Evolutionary conservation across 345 rosid genomes (phyloP).

Genomic region (Populus alba): DNA sequence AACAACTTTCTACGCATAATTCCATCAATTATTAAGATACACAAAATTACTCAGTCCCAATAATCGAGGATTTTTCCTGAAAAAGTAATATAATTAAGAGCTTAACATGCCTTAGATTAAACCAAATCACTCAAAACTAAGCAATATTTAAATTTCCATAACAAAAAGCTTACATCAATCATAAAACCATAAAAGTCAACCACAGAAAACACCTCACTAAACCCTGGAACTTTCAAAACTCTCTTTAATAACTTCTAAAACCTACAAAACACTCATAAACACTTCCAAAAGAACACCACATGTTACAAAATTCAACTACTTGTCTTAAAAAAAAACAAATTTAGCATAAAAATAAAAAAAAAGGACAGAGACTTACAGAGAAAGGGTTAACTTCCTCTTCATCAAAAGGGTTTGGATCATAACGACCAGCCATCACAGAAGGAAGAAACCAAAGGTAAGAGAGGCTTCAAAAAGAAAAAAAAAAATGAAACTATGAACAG

Average conservation of each 20-base stretch:
- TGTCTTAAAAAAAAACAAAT: background rate
- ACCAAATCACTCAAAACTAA: background rate
- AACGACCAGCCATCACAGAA: constrained; percentile 67
- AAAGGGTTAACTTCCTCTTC: constrained; percentile 96
- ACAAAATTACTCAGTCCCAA: background rate
- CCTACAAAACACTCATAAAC: background rate
- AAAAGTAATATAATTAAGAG: background rate
- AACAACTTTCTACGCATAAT: background rate
- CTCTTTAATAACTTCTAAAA: background rate
- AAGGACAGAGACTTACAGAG: constrained; percentile 49
- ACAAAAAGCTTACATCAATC: background rate
- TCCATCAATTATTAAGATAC: background rate
- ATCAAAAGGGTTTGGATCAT: constrained; percentile 81
- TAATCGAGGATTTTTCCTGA: background rate
- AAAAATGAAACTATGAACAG: background rate
- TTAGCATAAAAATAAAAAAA: background rate
- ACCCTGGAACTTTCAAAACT: background rate
- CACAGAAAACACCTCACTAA: background rate
- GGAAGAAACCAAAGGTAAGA: background rate
- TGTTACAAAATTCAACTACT: background rate
- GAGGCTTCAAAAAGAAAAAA: background rate
- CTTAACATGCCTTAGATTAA: background rate
- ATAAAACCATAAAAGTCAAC: constrained; percentile 1
- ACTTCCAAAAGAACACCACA: background rate
- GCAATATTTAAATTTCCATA: constrained; percentile 1